A percentile compares a stretch with the other conserved stretches of the same genome.
These are phyloP conservation scores for Avicennia marina DNA, from an alignment of 257 asterid species.

Conservation along the genomic window DNA sequence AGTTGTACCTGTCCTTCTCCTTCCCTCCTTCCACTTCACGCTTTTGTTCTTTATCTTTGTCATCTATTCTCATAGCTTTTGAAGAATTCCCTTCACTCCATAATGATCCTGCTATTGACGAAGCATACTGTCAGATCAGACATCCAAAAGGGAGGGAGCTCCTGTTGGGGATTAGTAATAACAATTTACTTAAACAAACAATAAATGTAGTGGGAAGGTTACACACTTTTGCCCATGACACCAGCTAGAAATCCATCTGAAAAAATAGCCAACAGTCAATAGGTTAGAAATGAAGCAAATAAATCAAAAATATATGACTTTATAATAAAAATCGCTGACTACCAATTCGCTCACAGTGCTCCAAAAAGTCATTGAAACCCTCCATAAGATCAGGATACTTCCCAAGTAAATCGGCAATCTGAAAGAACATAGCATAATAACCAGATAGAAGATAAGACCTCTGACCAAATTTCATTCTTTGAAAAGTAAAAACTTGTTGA, in stretches of 20 bases:
- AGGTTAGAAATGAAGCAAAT: not conserved
- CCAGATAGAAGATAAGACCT: not conserved
- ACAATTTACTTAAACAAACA: not conserved
- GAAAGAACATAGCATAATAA: not conserved
- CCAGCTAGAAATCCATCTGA: slow-evolving; percentile 97
- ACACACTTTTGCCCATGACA: slow-evolving; percentile 91
- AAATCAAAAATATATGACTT: not conserved
- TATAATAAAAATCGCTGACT: slow-evolving; percentile 20
- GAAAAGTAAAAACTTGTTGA: no score
- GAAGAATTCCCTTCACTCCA: slow-evolving; percentile 83
- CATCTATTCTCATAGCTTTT: slow-evolving; percentile 55
- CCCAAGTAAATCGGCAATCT: slow-evolving; percentile 15
- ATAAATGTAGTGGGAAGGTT: not conserved
- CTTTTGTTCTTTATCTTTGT: slow-evolving; percentile 72
- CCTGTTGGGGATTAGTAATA: not conserved
- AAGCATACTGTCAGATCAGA: not conserved
- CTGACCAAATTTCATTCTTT: no score
- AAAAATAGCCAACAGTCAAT: slow-evolving; percentile 22
- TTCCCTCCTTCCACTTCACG: slow-evolving; percentile 78
- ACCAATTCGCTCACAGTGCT: slow-evolving; percentile 17
- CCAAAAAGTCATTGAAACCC: slow-evolving; percentile 10
- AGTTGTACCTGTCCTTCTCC: slow-evolving; percentile 72
- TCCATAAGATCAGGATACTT: slow-evolving; percentile 16
- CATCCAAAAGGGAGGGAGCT: not conserved
- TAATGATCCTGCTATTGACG: slow-evolving; percentile 52